Percentiles rank a stretch among this genome's conserved stretches.
Conservation (phyloP, 495 filamentous ascomycete species). For the Aspergillus olivimuriae region DNA sequence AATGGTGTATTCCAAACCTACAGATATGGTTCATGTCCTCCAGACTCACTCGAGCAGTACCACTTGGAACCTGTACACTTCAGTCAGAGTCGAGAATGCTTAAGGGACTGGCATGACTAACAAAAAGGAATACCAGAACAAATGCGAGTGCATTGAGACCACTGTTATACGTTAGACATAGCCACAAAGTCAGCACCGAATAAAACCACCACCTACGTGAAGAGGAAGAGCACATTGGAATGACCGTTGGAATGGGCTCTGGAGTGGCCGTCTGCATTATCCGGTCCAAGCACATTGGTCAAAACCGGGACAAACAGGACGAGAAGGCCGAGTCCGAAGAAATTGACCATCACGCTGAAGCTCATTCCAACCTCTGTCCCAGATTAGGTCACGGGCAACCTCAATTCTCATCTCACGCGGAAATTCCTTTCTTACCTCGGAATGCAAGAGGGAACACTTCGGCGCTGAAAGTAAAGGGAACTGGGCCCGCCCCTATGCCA, state of each 20-base stretch:
- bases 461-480: conserved; percentile 34
- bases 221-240: conserved; percentile 15
- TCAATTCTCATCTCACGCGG: too few species aligned
- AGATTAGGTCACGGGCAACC: too few species aligned
- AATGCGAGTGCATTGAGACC: conserved; percentile 55
- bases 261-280: too few species aligned
- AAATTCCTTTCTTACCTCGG: too few species aligned
- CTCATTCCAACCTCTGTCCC: conserved; percentile 66
- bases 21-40: conserved; percentile 29
- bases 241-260: too few species aligned
- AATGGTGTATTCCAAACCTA: too few species aligned
- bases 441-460: conserved; percentile 69
- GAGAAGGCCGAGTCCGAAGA: conserved; percentile 32
- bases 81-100: conserved; percentile 10
- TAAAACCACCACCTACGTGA: conserved; percentile 15
- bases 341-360: conserved; percentile 59
- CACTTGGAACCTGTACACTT: conserved; percentile 6
- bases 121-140: conserved; percentile 58
- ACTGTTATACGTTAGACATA: neutral
- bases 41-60: conserved; percentile 20
- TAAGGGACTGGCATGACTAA: conserved; percentile 31
- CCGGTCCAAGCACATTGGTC: conserved; percentile 4
- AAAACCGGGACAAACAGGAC: conserved; percentile 21
- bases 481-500: conserved; percentile 17
- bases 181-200: neutral